These are phyloP conservation scores for Metarhizium sp. DNA, from an alignment of 2,329 filamentous ascomycete genomes.

Conservation along the genomic window DNA sequence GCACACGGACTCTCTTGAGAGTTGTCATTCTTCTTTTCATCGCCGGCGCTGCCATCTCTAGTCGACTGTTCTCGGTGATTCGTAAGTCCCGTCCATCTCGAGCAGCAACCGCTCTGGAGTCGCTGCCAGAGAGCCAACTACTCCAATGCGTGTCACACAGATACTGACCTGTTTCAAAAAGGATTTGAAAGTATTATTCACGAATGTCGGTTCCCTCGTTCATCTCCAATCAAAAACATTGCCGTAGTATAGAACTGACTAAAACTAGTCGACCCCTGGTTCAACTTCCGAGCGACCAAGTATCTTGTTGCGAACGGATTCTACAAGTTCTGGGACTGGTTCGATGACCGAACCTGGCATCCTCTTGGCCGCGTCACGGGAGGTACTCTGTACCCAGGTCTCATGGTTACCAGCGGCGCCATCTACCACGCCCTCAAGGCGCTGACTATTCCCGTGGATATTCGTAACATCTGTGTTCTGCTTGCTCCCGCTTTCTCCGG, in stretches of 20 bases:
- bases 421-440: slow-evolving; percentile 92
- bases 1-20: slow-evolving; percentile 74
- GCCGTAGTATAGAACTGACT: slow-evolving; percentile 15
- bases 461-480: slow-evolving; percentile 96
- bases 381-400: slow-evolving; percentile 93
- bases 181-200: slow-evolving; percentile 99
- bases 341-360: slow-evolving; percentile 99
- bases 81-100: slow-evolving; percentile 48
- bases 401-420: slow-evolving; percentile 97
- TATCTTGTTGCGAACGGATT: slow-evolving; percentile 96
- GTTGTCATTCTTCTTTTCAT: slow-evolving; percentile 87
- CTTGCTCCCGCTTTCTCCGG: slow-evolving; percentile 92
- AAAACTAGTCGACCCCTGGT: slow-evolving; percentile 88
- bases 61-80: slow-evolving; percentile 96
- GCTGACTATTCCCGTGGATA: slow-evolving; percentile 88
- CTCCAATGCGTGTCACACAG: background rate
- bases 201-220: slow-evolving; percentile 65
- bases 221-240: background rate
- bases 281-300: slow-evolving; percentile 98
- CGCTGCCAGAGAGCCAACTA: background rate
- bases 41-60: slow-evolving; percentile 82
- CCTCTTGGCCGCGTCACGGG: slow-evolving; percentile 96
- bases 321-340: slow-evolving; percentile 99
- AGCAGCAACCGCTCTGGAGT: background rate
- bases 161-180: slow-evolving; percentile 31